Percentiles rank a stretch among this genome's conserved stretches.
phyloP scores from a whole-genome alignment of 805 yeast species.

The Sporopachydermia lactativora region DNA sequence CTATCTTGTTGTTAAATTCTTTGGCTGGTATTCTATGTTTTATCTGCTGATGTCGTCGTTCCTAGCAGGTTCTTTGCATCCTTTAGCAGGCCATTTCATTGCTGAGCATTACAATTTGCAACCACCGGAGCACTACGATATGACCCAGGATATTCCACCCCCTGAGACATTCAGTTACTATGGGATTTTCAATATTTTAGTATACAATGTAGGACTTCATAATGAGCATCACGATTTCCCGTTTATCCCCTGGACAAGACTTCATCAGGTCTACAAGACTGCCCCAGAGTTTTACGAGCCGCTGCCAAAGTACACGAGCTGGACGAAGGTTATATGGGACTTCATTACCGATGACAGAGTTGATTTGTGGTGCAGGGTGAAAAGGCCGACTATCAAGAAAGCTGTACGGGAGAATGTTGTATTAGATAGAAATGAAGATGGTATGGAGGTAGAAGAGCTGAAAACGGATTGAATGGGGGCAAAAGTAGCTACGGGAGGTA shows the following conservation, averaged over 20 bases:
- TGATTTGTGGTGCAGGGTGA: constrained; percentile 69
- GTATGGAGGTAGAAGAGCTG: constrained; percentile 1
- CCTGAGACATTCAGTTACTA: constrained; percentile 82
- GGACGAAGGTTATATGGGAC: constrained; percentile 65
- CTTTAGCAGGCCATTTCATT: constrained; percentile 89
- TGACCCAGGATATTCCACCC: constrained; percentile 31
- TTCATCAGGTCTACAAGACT: constrained; percentile 46
- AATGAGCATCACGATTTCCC: constrained; percentile 96
- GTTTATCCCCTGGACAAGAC: constrained; percentile 76
- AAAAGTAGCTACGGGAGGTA: not conserved
- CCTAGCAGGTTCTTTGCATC: constrained; percentile 84
- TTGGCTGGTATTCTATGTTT: constrained; percentile 50
- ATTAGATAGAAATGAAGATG: constrained; percentile 3
- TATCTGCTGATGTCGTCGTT: constrained; percentile 69
- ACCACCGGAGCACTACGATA: constrained; percentile 31
- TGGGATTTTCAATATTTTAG: constrained; percentile 60
- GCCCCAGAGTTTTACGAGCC: constrained; percentile 77
- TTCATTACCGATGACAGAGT: constrained; percentile 58
- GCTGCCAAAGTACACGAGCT: constrained; percentile 60
- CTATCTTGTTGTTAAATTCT: constrained; percentile 34
- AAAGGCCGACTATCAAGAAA: constrained; percentile 30
- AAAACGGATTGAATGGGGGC: not conserved
- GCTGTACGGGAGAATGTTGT: constrained; percentile 4
- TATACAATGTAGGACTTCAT: constrained; percentile 92
- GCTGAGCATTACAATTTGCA: constrained; percentile 83